phyloP scores from a whole-genome alignment of 2,329 filamentous ascomycete genomes.

The Elsinoe necatrix region DNA sequence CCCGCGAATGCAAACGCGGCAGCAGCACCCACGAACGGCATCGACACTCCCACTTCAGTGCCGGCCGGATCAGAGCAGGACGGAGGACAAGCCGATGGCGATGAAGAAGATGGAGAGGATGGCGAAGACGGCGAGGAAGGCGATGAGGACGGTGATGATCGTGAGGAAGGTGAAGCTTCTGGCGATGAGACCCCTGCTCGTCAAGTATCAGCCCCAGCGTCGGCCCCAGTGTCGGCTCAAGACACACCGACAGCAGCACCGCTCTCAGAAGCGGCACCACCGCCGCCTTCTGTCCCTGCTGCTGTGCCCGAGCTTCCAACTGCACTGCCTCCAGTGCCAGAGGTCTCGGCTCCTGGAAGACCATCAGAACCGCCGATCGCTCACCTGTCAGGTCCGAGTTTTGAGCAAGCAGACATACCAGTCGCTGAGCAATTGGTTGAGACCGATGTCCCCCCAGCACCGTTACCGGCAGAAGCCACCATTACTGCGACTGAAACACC shows the following conservation, averaged over 20 bases:
- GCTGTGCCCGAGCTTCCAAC: slow-evolving; percentile 12
- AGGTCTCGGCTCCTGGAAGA: not conserved
- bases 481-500: not conserved
- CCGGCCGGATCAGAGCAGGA: slow-evolving; percentile 33
- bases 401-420: not conserved
- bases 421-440: not conserved
- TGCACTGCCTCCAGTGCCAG: not conserved
- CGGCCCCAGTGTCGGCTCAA: slow-evolving; percentile 17
- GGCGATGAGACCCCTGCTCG: slow-evolving; percentile 25
- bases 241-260: slow-evolving; percentile 12
- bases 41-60: slow-evolving; percentile 32
- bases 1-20: slow-evolving; percentile 31
- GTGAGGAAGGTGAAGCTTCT: slow-evolving; percentile 29
- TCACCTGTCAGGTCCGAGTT: not conserved
- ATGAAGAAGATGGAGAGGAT: slow-evolving; percentile 36
- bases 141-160: slow-evolving; percentile 42
- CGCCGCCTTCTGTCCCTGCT: not conserved
- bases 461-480: not conserved
- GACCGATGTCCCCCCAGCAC: not conserved
- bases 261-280: not conserved
- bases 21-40: slow-evolving; percentile 27
- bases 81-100: slow-evolving; percentile 33
- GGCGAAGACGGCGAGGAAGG: slow-evolving; percentile 38
- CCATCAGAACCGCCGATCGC: not conserved
- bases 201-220: not conserved